Percentiles rank a stretch among this genome's conserved stretches.
Evolutionary conservation across 2,329 filamentous ascomycete genomes (phyloP).

Genomic region (Xylaria sp.): DNA sequence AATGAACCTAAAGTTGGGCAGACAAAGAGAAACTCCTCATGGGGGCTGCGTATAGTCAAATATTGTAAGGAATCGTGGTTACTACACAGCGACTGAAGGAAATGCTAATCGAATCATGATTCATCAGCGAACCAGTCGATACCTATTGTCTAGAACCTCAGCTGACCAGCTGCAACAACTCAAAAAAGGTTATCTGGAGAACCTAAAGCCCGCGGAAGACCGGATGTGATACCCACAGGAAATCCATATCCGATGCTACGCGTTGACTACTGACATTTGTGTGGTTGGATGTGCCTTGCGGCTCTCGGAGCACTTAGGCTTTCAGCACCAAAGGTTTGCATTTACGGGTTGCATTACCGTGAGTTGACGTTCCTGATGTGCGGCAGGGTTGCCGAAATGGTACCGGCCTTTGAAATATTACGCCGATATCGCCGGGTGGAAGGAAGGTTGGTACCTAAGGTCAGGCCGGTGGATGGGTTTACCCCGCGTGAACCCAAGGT

Average conservation of each 20-base stretch:
- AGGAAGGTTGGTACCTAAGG: neutral
- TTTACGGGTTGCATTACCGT: conserved; percentile 1
- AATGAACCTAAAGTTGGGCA: neutral
- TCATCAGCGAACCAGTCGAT: conserved; percentile 2
- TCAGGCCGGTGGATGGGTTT: conserved; percentile 18
- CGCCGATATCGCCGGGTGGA: conserved; percentile 37
- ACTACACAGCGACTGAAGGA: neutral
- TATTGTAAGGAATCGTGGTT: neutral
- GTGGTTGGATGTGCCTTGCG: conserved; percentile 19
- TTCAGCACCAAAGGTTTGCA: conserved; percentile 22
- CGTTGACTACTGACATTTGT: neutral
- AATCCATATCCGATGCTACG: conserved; percentile 6
- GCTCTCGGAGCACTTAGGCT: conserved; percentile 28
- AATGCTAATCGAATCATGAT: neutral
- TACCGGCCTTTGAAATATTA: conserved; percentile 4
- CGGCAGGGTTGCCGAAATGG: conserved; percentile 21
- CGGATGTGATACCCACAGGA: conserved; percentile 21
- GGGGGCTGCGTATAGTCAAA: neutral
- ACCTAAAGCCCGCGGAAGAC: conserved; percentile 23
- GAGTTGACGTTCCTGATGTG: conserved; percentile 11
- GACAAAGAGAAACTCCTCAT: neutral
- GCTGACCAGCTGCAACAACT: neutral
- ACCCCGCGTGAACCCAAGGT: conserved; percentile 23
- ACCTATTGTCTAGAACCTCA: neutral
- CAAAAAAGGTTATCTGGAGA: conserved; percentile 13